These are phyloP conservation scores for Lactifluus subvellereus DNA, from an alignment of 768 basidiomycete genomes.

Conservation along the genomic window DNA sequence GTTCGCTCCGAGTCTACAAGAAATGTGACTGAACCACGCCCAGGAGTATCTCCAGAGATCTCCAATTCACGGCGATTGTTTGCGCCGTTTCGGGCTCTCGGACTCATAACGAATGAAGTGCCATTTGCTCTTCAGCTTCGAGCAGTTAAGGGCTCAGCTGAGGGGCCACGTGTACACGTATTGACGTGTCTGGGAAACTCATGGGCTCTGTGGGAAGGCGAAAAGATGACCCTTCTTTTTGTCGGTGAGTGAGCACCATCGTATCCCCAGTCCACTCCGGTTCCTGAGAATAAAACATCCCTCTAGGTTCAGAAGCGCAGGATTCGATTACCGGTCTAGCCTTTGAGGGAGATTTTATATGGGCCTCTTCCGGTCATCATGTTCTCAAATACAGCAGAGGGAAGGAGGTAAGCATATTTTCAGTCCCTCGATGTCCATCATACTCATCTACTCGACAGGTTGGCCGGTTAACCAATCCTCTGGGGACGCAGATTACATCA, in stretches of 20 bases:
- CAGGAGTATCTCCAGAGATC: neutral
- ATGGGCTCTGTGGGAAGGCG: slow-evolving; percentile 97
- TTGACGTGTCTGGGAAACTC: slow-evolving; percentile 82
- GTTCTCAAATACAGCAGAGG: slow-evolving; percentile 80
- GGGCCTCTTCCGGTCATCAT: slow-evolving; percentile 64
- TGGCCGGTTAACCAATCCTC: slow-evolving; percentile 54
- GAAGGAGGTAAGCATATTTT: slow-evolving; percentile 58
- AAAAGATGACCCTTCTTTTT: slow-evolving; percentile 86
- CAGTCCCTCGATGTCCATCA: neutral
- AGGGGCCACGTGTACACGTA: slow-evolving; percentile 77
- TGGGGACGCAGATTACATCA: slow-evolving; percentile 52
- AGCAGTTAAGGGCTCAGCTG: slow-evolving; percentile 76
- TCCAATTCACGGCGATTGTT: slow-evolving; percentile 48
- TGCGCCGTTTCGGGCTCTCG: slow-evolving; percentile 93
- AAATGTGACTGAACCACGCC: neutral
- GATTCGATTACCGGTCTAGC: slow-evolving; percentile 68
- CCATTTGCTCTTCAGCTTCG: slow-evolving; percentile 86
- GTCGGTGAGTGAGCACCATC: slow-evolving; percentile 60
- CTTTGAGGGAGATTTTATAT: slow-evolving; percentile 83
- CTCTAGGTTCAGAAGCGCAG: slow-evolving; percentile 72
- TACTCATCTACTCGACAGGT: slow-evolving; percentile 38
- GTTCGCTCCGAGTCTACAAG: slow-evolving; percentile 7
- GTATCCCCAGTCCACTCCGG: neutral
- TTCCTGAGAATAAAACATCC: slow-evolving; percentile 6
- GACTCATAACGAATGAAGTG: slow-evolving; percentile 84